Evolutionary conservation across 768 basidiomycete genomes (phyloP), one percentile per base, ranked within the genome.

Genomic region (Agaricus bisporus): DNA sequence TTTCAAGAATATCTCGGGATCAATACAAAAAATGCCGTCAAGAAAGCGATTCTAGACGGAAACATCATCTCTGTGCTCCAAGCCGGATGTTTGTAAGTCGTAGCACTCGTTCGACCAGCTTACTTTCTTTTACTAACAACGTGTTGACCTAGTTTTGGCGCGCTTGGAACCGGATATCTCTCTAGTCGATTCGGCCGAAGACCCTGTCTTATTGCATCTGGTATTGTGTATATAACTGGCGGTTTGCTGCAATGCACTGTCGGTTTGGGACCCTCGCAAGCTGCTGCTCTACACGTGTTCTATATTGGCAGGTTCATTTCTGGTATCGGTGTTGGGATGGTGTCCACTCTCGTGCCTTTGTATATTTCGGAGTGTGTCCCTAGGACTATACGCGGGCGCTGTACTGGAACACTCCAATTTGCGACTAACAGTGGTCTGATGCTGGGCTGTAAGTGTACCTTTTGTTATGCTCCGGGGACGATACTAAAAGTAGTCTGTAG

Each of bases 251-350:
- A 81, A 56, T 65, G 66, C n/a, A 53, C 78, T 41, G 67, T 68
- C 20, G 77, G 77, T 1, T 55, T 79, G 1, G 74, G 76, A n/a
- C 72, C 63, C 56, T 68, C 61, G 41, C 63, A 59, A 50, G 49
- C 28, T 5, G 68, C 70, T 2, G 73, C 64, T 12, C 60, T 76
- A 11, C 61, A 61, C 9, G 68, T 76, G 8, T 67, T 77, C 29
- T 77, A 73, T 56, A 73, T 76, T 58, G 69, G 75, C 48, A 73
- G 81, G 4, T 85, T 85, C 64, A 51, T 86, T 0, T 73, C 77
- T 5, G 85, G 86, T 18, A 68, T 84, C 48, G 83, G 85, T 7
- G 73, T 84, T 25, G 81, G 82, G 10, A 75, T 78, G 71, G 70
- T 75, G 5, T 72, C 74, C 1, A 75, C 77, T 3, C 62, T 80